Evolutionary conservation across 23 red algal species (phyloP), one percentile per base, ranked within the genome.

Genomic region (Chondrus crispus): DNA sequence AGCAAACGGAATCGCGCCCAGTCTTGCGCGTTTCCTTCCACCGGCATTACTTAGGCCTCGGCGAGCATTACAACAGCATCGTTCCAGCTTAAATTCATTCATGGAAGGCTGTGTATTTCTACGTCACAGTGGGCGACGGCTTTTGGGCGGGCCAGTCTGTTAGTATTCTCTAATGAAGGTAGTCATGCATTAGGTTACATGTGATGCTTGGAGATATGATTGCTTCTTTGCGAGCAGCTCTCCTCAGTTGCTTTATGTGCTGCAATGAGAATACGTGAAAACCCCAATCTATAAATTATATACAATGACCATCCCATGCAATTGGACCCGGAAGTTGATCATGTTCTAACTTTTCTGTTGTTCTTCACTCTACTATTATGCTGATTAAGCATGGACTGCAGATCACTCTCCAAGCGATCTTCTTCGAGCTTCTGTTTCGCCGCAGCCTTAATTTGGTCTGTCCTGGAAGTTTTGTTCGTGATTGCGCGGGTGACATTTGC

Each of bases 51-150:
- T 91, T 76, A 60, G 86, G 75, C 14, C 85, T 97, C 40, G 95
- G 95, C 14, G 90, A 97, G 42, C 95, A 97, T 58, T 97, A 93
- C 53, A 93, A 97, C 68, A 82, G 79, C 41, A 90, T 97, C 18
- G 86, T 94, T 3, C 82, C 88, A 24, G 38, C 49, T 20, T 14
- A 13, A 20, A 55, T 13, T 13, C 51, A 13, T 55, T 14, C 13
- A 55, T 55, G n/a, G n/a, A n/a, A n/a, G n/a, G n/a, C n/a, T n/a
- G n/a, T n/a, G n/a, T n/a, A n/a, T n/a, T n/a, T n/a, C n/a, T n/a
- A n/a, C n/a, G n/a, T n/a, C n/a, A n/a, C n/a, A n/a, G n/a, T n/a
- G n/a, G n/a, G n/a, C n/a, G n/a, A n/a, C n/a, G n/a, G n/a, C n/a
- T n/a, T n/a, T n/a, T n/a, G n/a, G n/a, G n/a, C n/a, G n/a, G n/a